phyloP scores from a whole-genome alignment of 306 rosid species.

The Begonia masoniana region DNA sequence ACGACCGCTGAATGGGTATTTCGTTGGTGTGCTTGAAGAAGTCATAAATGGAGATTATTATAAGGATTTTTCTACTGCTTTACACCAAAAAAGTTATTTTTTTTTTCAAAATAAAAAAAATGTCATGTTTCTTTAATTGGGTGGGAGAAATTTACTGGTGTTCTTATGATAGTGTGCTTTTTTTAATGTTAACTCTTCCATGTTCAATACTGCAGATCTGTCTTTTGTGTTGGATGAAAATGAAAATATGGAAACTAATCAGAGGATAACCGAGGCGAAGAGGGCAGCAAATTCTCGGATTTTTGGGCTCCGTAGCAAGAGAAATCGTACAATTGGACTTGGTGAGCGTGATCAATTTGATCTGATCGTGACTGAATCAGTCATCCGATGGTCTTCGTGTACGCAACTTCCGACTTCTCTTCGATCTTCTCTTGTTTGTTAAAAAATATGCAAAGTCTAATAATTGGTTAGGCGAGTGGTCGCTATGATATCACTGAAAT shows the following conservation, averaged over 20 bases:
- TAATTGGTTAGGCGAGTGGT: too few species aligned
- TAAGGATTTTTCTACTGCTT: too few species aligned
- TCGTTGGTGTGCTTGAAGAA: too few species aligned
- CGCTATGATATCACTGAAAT: too few species aligned
- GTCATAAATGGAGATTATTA: too few species aligned
- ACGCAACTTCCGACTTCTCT: constrained; percentile 63
- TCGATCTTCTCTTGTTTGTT: constrained; percentile 75
- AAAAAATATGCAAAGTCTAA: constrained; percentile 1
- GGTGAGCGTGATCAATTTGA: constrained; percentile 76
- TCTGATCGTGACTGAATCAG: constrained; percentile 64
- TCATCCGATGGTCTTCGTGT: constrained; percentile 87
- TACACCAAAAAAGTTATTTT: too few species aligned
- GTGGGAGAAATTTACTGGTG: too few species aligned
- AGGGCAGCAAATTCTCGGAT: not conserved
- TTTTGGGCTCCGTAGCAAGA: constrained; percentile 2
- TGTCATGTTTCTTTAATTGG: too few species aligned
- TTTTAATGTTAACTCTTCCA: too few species aligned
- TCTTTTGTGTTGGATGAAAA: not conserved
- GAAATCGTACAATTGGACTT: constrained; percentile 3
- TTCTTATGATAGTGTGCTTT: too few species aligned
- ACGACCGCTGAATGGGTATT: too few species aligned
- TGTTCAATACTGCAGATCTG: not conserved
- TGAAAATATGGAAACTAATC: not conserved
- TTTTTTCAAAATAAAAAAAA: too few species aligned
- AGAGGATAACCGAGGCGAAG: not conserved